These are phyloP conservation scores for Kazachstania viticola DNA, from an alignment of 805 yeast genomes.

Conservation along the genomic window DNA sequence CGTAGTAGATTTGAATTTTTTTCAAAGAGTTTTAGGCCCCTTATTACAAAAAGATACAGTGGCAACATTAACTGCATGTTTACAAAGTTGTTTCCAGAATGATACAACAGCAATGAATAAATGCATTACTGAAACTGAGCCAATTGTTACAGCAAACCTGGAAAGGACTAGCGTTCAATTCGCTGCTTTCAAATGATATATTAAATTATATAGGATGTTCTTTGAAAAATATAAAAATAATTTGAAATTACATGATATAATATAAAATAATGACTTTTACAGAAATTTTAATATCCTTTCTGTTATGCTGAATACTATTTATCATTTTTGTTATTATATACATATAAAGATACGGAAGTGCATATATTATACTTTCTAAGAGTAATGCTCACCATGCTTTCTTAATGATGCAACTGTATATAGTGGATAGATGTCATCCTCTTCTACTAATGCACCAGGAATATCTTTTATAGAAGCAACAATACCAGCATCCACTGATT, in stretches of 20 bases:
- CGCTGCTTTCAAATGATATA: conserved; percentile 20
- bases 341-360: background rate
- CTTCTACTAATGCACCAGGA: conserved; percentile 26
- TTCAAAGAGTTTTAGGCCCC: conserved; percentile 26
- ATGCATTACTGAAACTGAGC: conserved; percentile 19
- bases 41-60: conserved; percentile 23
- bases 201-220: background rate
- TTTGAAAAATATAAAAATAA: too few species aligned
- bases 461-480: conserved; percentile 16
- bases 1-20: conserved; percentile 43
- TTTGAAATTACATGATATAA: too few species aligned
- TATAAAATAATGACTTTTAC: too few species aligned
- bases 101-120: conserved; percentile 15
- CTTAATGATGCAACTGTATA: conserved; percentile 39
- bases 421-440: conserved; percentile 36
- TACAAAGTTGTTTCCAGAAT: conserved; percentile 26
- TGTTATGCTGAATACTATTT: too few species aligned
- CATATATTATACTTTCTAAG: conserved; percentile 5
- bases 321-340: background rate
- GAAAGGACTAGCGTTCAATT: conserved; percentile 23
- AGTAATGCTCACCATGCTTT: conserved; percentile 45
- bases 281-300: too few species aligned
- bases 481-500: conserved; percentile 14
- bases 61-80: conserved; percentile 20
- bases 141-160: conserved; percentile 22